Evolutionary conservation across 139 green algal genomes (phyloP), one percentile per base, ranked within the genome.

Genomic region (Chlamydomonas sp.): DNA sequence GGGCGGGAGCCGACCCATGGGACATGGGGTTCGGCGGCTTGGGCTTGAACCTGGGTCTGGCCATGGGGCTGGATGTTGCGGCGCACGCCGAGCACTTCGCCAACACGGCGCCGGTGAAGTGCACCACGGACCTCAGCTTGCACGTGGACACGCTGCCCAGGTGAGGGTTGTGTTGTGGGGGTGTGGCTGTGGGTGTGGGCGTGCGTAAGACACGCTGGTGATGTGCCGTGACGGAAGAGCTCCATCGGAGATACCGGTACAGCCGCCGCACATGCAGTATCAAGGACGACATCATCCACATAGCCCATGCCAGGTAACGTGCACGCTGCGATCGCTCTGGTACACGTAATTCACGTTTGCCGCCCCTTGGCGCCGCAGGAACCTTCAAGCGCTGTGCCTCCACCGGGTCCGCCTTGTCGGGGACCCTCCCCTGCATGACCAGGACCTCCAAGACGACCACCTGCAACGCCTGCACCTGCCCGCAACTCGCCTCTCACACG

Each of bases 361-460:
- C 31, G 31, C 31, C 31, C 31, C 31, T 49, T 49, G 31, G 31
- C 17, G n/a, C 73, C 49, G 8, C 73, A 87, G 83, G 61, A 62
- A 18, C 72, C 71, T 80, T 5, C 64, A 62, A 0, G 84, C 74
- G 67, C 82, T 87, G 2, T 87, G 82, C 61, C 82, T 87, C 0
- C 82, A 87, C 82, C 71, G 82, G 2, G n/a, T 73, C 4, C 82
- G 71, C 1, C 20, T 87, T 7, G 6, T 85, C 31, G 79, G 14
- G 61, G 77, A 71, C 15, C 77, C 18, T 2, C 61, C 17, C 16
- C 61, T 2, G 60, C 3, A 15, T 71, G 66, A 6, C 64, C 14
- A 49, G 31, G 14, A 12, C 14, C 0, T 8, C 6, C 74, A 7
- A 1, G 49, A 4, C 12, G n/a, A n/a, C n/a, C 78, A n/a, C n/a